Base-by-base conservation (phyloP, 805 yeast species). In the Helenozyma rhizophorensis region DNA sequence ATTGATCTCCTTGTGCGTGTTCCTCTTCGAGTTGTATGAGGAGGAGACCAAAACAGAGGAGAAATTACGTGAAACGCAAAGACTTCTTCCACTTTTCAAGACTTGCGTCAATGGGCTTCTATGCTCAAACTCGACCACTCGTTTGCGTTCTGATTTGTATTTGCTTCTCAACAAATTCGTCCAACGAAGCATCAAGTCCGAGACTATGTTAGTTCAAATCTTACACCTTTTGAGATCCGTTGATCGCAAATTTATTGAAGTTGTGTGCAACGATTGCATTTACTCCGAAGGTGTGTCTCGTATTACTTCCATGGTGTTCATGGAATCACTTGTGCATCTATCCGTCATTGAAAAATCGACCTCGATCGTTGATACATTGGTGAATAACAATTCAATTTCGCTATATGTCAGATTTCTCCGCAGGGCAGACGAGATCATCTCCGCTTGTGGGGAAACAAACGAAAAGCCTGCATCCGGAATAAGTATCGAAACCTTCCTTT, bases 91-190 rank as follows among this genome's bases (percentile, higher is more conserved):
- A 2, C 56, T 89, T 25, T 84, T 89, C 60, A 74, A 77, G 44
- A 77, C 90, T 0, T 78, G 94, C 37, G 64, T 86, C 15, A 69
- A 72, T 35, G 94, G 96, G 4, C 74, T 90, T 3, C 66, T 76
- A 33, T 74, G 85, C 26, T 78, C 95, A 2, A 67, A 74, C 24
- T 70, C 94, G 0, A 76, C 88, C 1, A 67, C 83, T 4, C 55
- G 69, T 0, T 66, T 89, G 26, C 73, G 97, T 32, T 75, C 94
- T 0, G 93, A 88, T 49, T 65, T 90, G 27, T 90, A 90, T 56
- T 75, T 83, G 7, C 59, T 89, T 42, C 73, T 80, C 24, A 82
- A 77, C 53, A 78, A 74, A 47, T 84, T 78, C 44, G 54, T 89
- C 35, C 67, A 72, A 7, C 71, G 76, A 51, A 64, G 74, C 1